Base-by-base conservation (phyloP, 75 land plant species). In the Azolla pinnata region DNA sequence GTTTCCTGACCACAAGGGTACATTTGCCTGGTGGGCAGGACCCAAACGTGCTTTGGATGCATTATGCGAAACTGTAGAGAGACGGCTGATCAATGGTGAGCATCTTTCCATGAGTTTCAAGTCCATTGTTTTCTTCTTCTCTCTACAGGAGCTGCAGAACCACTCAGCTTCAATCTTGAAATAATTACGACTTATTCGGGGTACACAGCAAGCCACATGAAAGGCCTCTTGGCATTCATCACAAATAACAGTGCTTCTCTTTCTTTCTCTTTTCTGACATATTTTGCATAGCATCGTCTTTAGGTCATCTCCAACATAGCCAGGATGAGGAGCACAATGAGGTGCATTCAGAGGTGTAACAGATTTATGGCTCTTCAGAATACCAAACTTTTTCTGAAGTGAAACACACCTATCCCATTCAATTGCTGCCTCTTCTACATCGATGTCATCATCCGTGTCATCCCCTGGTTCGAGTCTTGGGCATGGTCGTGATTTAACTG, bases 171-270 rank as follows among this genome's bases (percentile, higher is more conserved):
- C 61, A n/a, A 18, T 18, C 17, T 46, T 46, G 49, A 46, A 46
- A 46, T 46, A 46, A 2, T 46, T 46, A 2, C 23, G 21, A 14
- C 23, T 46, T 23, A 46, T 18, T 3, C 49, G 49, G n/a, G 78
- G 77, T 31, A 28, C 65, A 49, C 78, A 72, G 56, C 90, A 83
- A 38, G 76, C 32, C 20, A 77, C 31, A 67, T 86, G 90, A 63
- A 61, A 83, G 42, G 79, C 73, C 10, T 80, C 72, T 26, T 86
- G 81, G 67, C 90, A 86, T 29, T 51, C 30, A 78, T 86, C 87
- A 75, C 90, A 86, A 33, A 83, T 75, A 23, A 86, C 59, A 68
- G 82, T 70, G 4, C 67, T 80, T 18, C 16, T 23, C 52, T 73
- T 10, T 33, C 60, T 52, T 32, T 76, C 88, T 14, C 24, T 10